Percentiles rank a stretch among this genome's conserved stretches.
These are phyloP conservation scores for Yamadazyma olivae DNA, from an alignment of 805 yeast species.

Conservation along the genomic window DNA sequence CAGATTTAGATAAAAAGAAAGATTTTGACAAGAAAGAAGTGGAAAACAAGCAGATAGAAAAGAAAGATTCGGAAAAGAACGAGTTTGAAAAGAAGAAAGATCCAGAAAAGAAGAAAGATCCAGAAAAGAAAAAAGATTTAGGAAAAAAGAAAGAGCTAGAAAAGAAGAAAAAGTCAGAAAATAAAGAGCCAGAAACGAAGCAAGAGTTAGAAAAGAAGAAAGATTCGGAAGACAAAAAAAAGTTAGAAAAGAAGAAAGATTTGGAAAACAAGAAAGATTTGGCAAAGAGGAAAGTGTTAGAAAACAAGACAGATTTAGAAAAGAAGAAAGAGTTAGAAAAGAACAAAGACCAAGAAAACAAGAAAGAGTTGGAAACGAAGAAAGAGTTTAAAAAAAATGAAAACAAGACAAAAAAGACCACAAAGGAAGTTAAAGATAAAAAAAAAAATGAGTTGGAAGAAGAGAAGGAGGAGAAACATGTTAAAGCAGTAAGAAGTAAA, in stretches of 20 bases:
- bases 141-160: not conserved
- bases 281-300: not conserved
- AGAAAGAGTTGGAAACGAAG: conserved; percentile 1
- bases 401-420: conserved; percentile 1
- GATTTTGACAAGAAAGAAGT: not conserved
- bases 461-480: conserved; percentile 15
- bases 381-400: not conserved
- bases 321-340: not conserved
- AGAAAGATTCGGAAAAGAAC: not conserved
- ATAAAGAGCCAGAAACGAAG: not conserved
- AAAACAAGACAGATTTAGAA: not conserved
- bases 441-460: conserved; percentile 15
- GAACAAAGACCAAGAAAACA: not conserved
- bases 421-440: conserved; percentile 9
- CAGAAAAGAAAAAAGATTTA: not conserved
- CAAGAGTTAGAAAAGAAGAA: not conserved
- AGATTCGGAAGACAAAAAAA: no score
- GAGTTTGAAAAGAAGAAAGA: not conserved
- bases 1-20: not conserved
- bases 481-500: no score
- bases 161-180: not conserved
- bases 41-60: not conserved
- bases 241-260: conserved; percentile 1
- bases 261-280: not conserved
- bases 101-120: not conserved